Conservation (phyloP, 805 yeast species). For the Candida hispaniensis region DNA sequence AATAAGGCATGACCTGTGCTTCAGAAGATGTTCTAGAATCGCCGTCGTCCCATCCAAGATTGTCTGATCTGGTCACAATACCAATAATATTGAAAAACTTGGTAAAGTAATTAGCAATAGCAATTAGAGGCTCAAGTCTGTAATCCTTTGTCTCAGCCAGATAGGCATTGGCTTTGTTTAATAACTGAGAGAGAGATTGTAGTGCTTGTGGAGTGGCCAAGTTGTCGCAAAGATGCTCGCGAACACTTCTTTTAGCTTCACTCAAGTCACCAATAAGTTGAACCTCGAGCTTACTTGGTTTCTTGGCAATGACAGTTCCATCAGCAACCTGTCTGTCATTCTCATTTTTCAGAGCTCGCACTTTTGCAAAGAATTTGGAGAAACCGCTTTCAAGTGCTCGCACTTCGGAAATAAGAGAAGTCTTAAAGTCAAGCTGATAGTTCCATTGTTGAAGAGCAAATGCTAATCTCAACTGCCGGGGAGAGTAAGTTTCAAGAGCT, state of each 20-base stretch:
- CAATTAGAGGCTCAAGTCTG: conserved; percentile 54
- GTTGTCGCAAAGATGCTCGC: conserved; percentile 80
- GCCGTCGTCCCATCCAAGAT: conserved; percentile 69
- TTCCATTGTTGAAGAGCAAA: conserved; percentile 93
- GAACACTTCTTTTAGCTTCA: conserved; percentile 47
- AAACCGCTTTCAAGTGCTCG: conserved; percentile 62
- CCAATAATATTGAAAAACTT: conserved; percentile 65
- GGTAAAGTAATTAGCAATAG: conserved; percentile 58
- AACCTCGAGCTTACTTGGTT: conserved; percentile 45
- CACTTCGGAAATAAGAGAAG: conserved; percentile 58
- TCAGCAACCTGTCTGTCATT: conserved; percentile 39
- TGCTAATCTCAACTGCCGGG: conserved; percentile 81
- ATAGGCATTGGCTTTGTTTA: conserved; percentile 63
- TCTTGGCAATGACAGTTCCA: conserved; percentile 51
- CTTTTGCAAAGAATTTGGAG: conserved; percentile 73
- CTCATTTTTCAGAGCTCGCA: conserved; percentile 72
- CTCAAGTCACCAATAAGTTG: conserved; percentile 41
- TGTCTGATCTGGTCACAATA: conserved; percentile 56
- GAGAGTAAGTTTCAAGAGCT: conserved; percentile 57
- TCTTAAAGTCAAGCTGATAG: conserved; percentile 84
- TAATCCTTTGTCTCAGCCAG: conserved; percentile 43
- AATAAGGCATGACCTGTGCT: conserved; percentile 68
- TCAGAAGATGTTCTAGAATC: conserved; percentile 35
- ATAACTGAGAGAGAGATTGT: conserved; percentile 53
- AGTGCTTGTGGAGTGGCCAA: conserved; percentile 69